Conservation (phyloP, 2,329 filamentous ascomycete species). For the Gyromitra esculenta region DNA sequence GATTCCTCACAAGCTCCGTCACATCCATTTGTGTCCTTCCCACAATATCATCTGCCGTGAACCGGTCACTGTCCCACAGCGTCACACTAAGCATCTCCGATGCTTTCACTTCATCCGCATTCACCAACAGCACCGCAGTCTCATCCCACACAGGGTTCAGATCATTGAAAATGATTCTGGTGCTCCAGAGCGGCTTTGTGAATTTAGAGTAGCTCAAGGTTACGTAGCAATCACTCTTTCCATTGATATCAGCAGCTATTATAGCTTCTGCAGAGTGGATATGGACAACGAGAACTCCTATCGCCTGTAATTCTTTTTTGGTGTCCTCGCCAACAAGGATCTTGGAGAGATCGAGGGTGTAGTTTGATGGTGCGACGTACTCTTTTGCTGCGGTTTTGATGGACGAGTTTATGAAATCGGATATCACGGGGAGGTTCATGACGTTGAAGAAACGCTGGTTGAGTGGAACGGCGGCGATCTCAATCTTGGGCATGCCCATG, state of each 20-base stretch:
- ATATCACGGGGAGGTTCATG: slow-evolving; percentile 79
- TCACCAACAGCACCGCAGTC: slow-evolving; percentile 74
- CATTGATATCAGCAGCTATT: slow-evolving; percentile 71
- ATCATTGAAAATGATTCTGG: slow-evolving; percentile 71
- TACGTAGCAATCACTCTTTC: slow-evolving; percentile 72
- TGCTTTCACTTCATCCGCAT: slow-evolving; percentile 76
- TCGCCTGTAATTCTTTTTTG: slow-evolving; percentile 75
- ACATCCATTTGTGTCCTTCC: slow-evolving; percentile 79
- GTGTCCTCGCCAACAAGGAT: slow-evolving; percentile 82
- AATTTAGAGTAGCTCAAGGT: slow-evolving; percentile 81
- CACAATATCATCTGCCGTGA: slow-evolving; percentile 77
- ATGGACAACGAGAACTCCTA: slow-evolving; percentile 72
- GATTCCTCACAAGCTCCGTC: slow-evolving; percentile 93
- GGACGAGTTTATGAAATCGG: slow-evolving; percentile 77
- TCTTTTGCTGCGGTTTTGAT: slow-evolving; percentile 78
- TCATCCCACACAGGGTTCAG: slow-evolving; percentile 78
- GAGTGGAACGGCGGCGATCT: slow-evolving; percentile 75
- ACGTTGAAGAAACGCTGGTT: slow-evolving; percentile 75
- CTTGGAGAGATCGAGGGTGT: slow-evolving; percentile 78
- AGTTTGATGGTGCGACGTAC: slow-evolving; percentile 79
- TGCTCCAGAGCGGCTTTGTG: slow-evolving; percentile 73
- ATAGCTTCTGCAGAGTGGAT: slow-evolving; percentile 76
- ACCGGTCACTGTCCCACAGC: slow-evolving; percentile 79
- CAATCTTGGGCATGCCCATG: slow-evolving; percentile 77
- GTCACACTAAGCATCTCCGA: slow-evolving; percentile 75